Evolutionary conservation across 2,329 filamentous ascomycete species (phyloP), one percentile per base, ranked within the genome.

Genomic region (Aspergillus candidus): DNA sequence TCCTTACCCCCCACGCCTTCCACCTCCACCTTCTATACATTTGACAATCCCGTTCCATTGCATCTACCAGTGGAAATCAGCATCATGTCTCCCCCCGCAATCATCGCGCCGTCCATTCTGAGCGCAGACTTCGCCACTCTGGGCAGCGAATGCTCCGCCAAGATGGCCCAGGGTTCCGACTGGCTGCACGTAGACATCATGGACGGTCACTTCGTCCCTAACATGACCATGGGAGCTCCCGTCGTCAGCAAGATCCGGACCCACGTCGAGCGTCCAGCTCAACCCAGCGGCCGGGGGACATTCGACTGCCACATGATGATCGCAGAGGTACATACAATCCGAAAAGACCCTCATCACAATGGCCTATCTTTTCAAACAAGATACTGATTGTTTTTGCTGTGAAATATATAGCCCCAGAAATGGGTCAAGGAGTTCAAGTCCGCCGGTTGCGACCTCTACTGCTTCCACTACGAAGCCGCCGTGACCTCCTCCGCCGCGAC

Each of bases 281-380:
- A 77, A 40, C 77, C 77, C 30, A 75, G 84, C 55, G 89, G 86
- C 41, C 86, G 83, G 57, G 93, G 93, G 50, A 97, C 91, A 11
- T 98, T 98, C 66, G 93, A 98, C 71, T 98, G 93, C 77, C 93
- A 98, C 72, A 97, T 98, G 93, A 98, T 98, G 93, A 94, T 98
- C 64, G 83, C 88, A 60, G 91, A 98, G 84, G 88, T 91, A 76
- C 6, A 8, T 7, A 22, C 22, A 22, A 7, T 7, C 22, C 22
- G 5, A 27, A 56, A 70, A 27, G 29, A 30, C 34, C 35, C 32
- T 39, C 36, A 39, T 39, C 43, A 27, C 7, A 27, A 27, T 27
- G 7, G 3, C 18, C 36, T 13, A 31, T 11, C 27, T 11, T 40
- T 40, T 43, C 4, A 14, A n/a, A 14, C 32, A n/a, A n/a, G 38